phyloP scores from a whole-genome alignment of 345 rosid species.

The Syzygium aromaticum region DNA sequence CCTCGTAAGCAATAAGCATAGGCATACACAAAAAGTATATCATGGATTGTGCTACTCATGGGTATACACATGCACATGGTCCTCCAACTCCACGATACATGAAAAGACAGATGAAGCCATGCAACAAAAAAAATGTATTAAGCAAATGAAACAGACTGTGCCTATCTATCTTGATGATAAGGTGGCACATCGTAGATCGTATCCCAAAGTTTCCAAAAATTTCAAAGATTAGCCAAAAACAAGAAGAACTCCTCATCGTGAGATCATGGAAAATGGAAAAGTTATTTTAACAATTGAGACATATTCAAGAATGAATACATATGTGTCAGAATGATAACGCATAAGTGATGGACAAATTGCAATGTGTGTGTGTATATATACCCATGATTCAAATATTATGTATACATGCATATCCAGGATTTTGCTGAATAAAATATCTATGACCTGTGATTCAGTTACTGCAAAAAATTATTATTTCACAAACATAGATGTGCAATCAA shows the following conservation, averaged over 20 bases:
- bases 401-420: neutral
- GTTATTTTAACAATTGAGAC: neutral
- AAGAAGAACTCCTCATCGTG: neutral
- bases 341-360: neutral
- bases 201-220: neutral
- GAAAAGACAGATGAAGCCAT: neutral
- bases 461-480: neutral
- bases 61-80: neutral
- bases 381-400: neutral
- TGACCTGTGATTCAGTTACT: neutral
- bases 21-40: neutral
- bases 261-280: neutral
- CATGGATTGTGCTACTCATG: neutral
- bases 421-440: neutral
- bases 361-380: neutral
- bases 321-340: neutral
- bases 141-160: neutral
- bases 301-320: neutral
- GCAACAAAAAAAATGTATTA: neutral
- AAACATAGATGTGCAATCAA: neutral
- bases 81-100: neutral
- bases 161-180: neutral
- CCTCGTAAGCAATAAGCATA: neutral
- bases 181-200: neutral
- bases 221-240: neutral